These are phyloP conservation scores for Calendula officinalis DNA, from an alignment of 129 eudicot species.

Conservation along the genomic window DNA sequence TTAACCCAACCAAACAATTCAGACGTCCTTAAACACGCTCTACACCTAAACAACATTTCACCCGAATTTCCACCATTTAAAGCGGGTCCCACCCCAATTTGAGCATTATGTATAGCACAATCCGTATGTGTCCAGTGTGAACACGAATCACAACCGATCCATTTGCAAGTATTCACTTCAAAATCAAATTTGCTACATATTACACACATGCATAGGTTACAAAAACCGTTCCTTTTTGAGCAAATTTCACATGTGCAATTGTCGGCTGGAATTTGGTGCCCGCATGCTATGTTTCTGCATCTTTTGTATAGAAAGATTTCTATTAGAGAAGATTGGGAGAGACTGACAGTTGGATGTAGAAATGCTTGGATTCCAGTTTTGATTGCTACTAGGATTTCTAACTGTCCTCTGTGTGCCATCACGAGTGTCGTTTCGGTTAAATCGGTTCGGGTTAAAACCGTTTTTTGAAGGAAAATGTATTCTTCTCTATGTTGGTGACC, in stretches of 20 bases:
- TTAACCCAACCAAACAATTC: slow-evolving; percentile 95
- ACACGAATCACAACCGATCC: slow-evolving; percentile 94
- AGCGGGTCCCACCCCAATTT: slow-evolving; percentile 77
- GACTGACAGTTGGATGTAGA: slow-evolving; percentile 79
- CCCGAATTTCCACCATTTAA: slow-evolving; percentile 55
- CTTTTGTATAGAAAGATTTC: slow-evolving; percentile 75
- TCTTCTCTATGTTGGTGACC: slow-evolving; percentile 89
- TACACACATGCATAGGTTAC: slow-evolving; percentile 96
- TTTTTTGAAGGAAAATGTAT: slow-evolving; percentile 61
- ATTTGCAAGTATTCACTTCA: slow-evolving; percentile 92
- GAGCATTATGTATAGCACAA: slow-evolving; percentile 85
- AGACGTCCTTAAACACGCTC: slow-evolving; percentile 89
- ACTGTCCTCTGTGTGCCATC: slow-evolving; percentile 71
- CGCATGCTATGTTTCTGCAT: slow-evolving; percentile 92
- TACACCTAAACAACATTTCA: slow-evolving; percentile 88
- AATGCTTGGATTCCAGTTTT: slow-evolving; percentile 94
- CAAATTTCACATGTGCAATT: slow-evolving; percentile 82
- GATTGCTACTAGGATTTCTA: slow-evolving; percentile 81
- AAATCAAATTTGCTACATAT: slow-evolving; percentile 93
- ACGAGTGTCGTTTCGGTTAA: slow-evolving; percentile 60
- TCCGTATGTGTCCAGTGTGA: slow-evolving; percentile 98
- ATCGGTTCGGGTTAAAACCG: slow-evolving; percentile 67
- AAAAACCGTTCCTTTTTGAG: slow-evolving; percentile 74
- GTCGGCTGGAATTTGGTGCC: slow-evolving; percentile 76
- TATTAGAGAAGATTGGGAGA: slow-evolving; percentile 81